Conservation (phyloP, 495 filamentous ascomycete species). For the Penicillium odoratum region DNA sequence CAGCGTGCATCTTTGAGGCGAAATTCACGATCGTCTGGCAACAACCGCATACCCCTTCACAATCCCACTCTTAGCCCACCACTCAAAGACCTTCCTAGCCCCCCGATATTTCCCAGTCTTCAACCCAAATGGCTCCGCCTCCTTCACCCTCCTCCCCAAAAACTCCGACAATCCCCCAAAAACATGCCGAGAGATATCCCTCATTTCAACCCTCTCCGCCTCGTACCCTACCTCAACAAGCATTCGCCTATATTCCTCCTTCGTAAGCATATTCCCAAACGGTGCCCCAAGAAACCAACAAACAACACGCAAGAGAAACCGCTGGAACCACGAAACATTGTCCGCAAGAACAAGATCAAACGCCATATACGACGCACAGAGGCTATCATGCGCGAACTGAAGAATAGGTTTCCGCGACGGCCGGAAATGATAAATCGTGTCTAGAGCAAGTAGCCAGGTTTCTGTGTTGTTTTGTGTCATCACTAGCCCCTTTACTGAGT, state of each 20-base stretch:
- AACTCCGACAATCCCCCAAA: conserved; percentile 41
- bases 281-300: conserved; percentile 35
- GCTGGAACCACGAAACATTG: conserved; percentile 18
- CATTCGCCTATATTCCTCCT: conserved; percentile 59
- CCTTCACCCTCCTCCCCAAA: conserved; percentile 30
- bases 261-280: conserved; percentile 47
- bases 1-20: no score
- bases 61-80: conserved; percentile 46
- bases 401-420: conserved; percentile 46
- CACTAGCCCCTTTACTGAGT: conserved; percentile 11
- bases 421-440: conserved; percentile 52
- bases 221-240: conserved; percentile 41
- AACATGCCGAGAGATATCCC: conserved; percentile 45
- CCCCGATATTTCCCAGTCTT: conserved; percentile 37
- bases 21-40: conserved; percentile 26
- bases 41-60: conserved; percentile 48
- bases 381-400: conserved; percentile 27
- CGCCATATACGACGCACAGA: conserved; percentile 47
- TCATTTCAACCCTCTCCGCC: conserved; percentile 34
- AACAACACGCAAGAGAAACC: conserved; percentile 30
- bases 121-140: conserved; percentile 35
- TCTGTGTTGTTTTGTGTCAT: background rate
- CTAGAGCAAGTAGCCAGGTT: conserved; percentile 50
- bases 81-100: conserved; percentile 40
- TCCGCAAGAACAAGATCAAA: conserved; percentile 37